Base-by-base conservation (phyloP, 208 protist genomes). In the Trypanosoma mega region DNA sequence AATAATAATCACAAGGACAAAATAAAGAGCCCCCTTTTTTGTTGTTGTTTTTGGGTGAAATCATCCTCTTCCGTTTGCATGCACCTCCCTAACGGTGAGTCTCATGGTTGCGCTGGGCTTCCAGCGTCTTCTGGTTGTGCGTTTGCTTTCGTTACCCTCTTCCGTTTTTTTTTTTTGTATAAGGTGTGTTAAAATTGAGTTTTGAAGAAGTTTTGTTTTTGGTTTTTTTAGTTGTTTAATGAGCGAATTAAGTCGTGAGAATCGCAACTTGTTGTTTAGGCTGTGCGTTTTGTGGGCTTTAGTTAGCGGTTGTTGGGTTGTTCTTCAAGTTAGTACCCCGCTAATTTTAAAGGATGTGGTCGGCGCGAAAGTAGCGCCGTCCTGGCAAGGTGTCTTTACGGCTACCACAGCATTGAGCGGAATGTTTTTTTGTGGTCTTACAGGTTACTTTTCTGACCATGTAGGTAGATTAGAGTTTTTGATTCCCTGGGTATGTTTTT, bases 331-430 rank as follows among this genome's bases (percentile, higher is more conserved):
- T 8, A 34, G 30, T 2, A 63, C 67, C 12, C 73, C 78, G 0
- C 65, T 76, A 8, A 63, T 85, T 26, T 66, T 77, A 16, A 70
- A 71, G 18, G 79, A 85, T 52, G 74, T 79, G 48, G 49, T 67
- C 4, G 66, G 63, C 45, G 26, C 46, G 6, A 18, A 52, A 31
- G 49, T 18, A 6, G 63, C 74, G 0, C 66, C 79, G 1, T 56
- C 51, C 41, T 82, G 69, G 60, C 74, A 80, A 20, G 74, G 74
- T 20, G 30, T 70, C 26, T 78, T 82, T 47, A 76, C 74, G 29
- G 65, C 65, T 34, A 79, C 62, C 31, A 82, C 67, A 41, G 72
- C 79, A 9, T 5, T 78, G 7, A 51, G 51, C 31, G 79, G 71
- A n/a, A 63, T 68, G 31, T 6, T 80, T 6, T 72, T 74, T 30